Conservation (phyloP, 1,284 basidiomycete species). For the Nidula niveotomentosa region DNA sequence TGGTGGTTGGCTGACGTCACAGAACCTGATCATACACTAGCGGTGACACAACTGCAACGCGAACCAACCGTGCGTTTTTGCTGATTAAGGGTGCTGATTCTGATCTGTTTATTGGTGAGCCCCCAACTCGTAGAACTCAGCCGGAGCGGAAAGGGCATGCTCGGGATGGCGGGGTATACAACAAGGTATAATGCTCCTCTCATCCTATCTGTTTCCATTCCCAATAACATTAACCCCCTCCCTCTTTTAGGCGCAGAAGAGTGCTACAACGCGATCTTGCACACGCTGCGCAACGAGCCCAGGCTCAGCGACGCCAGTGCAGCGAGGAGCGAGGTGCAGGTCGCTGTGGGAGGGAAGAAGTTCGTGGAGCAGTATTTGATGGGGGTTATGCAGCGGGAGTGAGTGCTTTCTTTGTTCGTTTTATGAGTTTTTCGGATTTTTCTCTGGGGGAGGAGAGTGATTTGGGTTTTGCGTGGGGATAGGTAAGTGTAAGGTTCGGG, state of each 20-base stretch:
- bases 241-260: slow-evolving; percentile 81
- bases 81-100: slow-evolving; percentile 41
- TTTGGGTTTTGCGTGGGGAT: no score
- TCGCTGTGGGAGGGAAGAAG: slow-evolving; percentile 32
- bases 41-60: no score
- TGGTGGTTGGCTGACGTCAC: no score
- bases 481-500: no score
- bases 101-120: slow-evolving; percentile 57
- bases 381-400: slow-evolving; percentile 84
- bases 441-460: no score
- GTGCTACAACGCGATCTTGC: slow-evolving; percentile 87
- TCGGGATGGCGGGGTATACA: slow-evolving; percentile 67
- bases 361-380: slow-evolving; percentile 89
- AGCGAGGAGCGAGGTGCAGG: slow-evolving; percentile 19
- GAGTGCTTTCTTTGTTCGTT: slow-evolving; percentile 25
- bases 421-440: no score
- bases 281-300: slow-evolving; percentile 71
- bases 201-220: no score
- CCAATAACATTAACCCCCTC: no score
- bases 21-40: no score
- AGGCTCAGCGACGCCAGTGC: slow-evolving; percentile 23
- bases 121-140: slow-evolving; percentile 91
- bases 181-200: slow-evolving; percentile 58
- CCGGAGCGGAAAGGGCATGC: slow-evolving; percentile 37
- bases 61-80: no score